Conservation (phyloP, 306 rosid genomes). For the Arachis hypogaea region DNA sequence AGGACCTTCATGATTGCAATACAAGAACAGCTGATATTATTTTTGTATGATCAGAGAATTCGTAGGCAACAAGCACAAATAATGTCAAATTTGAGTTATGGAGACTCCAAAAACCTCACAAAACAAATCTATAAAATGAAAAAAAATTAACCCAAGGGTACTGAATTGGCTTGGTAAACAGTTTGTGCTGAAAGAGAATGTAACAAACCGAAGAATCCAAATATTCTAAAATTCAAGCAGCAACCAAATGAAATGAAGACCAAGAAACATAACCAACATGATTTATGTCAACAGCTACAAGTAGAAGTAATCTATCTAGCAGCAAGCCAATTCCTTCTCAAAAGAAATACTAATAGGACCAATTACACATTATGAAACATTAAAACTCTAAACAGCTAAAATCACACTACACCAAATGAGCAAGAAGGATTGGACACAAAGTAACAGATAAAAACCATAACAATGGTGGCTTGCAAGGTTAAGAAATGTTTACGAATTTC, state of each 20-base stretch:
- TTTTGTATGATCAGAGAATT: background rate
- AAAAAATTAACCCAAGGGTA: conserved; percentile 3
- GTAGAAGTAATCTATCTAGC: conserved; percentile 4
- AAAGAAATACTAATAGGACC: conserved; percentile 3
- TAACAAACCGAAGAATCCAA: background rate
- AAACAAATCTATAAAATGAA: conserved; percentile 1
- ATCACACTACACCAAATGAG: background rate
- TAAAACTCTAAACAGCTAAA: background rate
- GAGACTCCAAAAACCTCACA: conserved; percentile 6
- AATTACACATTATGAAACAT: background rate
- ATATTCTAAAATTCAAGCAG: background rate
- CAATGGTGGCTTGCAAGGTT: background rate
- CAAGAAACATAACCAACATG: background rate
- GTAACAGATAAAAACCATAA: background rate
- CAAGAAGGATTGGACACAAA: background rate
- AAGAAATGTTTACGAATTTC: too few species aligned
- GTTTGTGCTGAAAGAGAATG: conserved; percentile 9
- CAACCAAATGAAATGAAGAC: background rate
- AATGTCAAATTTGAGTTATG: background rate
- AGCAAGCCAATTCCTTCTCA: background rate
- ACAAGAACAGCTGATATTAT: background rate
- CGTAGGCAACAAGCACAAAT: conserved; percentile 8
- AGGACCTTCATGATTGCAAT: background rate
- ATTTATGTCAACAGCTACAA: background rate
- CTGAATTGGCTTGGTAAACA: background rate